These are phyloP conservation scores for Rhizopogon vulgaris DNA, from an alignment of 768 basidiomycete genomes.

Conservation along the genomic window DNA sequence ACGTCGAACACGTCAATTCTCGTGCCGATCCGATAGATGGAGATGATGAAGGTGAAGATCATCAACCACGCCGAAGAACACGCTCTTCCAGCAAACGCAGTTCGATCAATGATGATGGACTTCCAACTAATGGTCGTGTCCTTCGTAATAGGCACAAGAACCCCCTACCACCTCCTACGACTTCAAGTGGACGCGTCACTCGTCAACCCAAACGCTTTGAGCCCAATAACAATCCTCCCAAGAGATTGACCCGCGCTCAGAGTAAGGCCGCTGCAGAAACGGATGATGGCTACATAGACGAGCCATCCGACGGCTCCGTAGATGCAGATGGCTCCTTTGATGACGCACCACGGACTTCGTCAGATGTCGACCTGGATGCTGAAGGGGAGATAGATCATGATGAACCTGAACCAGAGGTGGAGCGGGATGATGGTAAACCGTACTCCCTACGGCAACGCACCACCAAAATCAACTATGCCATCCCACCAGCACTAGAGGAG, in stretches of 20 bases:
- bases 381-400: conserved; percentile 36
- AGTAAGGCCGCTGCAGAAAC: conserved; percentile 29
- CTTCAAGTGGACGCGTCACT: conserved; percentile 17
- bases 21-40: conserved; percentile 15
- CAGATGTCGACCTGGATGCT: conserved; percentile 29
- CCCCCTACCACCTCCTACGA: conserved; percentile 11
- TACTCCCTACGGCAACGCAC: conserved; percentile 62
- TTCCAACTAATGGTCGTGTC: conserved; percentile 21
- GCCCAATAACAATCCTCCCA: not conserved
- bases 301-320: conserved; percentile 43
- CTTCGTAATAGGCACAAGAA: conserved; percentile 37
- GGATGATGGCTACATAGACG: conserved; percentile 46
- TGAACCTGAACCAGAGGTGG: conserved; percentile 35
- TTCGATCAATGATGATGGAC: conserved; percentile 2
- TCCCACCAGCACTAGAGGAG: conserved; percentile 78
- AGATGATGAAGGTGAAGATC: conserved; percentile 27
- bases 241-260: conserved; percentile 18
- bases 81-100: conserved; percentile 16
- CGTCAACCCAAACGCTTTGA: conserved; percentile 15
- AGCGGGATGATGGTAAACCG: conserved; percentile 26
- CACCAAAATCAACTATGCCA: conserved; percentile 67
- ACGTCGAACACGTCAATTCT: conserved; percentile 13
- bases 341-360: conserved; percentile 39
- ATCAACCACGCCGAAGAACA: conserved; percentile 12
- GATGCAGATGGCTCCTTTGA: conserved; percentile 58